These are phyloP conservation scores for Stachybotrys chartarum DNA, from an alignment of 2,329 filamentous ascomycete genomes.

Conservation along the genomic window DNA sequence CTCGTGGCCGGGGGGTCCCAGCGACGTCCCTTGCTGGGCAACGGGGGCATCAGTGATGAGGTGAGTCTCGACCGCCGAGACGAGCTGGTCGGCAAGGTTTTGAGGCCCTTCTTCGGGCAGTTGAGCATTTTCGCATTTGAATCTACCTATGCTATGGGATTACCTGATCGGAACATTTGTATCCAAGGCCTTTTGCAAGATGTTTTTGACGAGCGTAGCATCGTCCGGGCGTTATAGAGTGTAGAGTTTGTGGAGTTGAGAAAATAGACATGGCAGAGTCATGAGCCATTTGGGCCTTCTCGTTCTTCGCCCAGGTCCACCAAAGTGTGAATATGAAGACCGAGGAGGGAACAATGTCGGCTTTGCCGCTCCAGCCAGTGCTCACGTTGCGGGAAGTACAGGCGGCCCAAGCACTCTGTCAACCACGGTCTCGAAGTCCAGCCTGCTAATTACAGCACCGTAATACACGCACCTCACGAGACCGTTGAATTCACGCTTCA, in stretches of 20 bases:
- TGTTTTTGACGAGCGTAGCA: constrained; percentile 70
- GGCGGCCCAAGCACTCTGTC: constrained; percentile 26
- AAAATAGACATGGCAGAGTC: not conserved
- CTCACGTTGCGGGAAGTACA: no score
- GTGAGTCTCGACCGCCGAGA: constrained; percentile 53
- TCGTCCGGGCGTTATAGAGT: constrained; percentile 49
- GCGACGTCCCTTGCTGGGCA: constrained; percentile 43
- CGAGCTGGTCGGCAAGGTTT: constrained; percentile 66
- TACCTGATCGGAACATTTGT: constrained; percentile 59
- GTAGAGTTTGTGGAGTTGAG: not conserved
- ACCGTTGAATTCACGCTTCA: constrained; percentile 33
- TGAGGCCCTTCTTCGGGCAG: constrained; percentile 84
- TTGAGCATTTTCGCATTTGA: constrained; percentile 93
- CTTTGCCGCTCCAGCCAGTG: no score
- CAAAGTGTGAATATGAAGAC: no score
- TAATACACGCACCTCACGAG: constrained; percentile 39
- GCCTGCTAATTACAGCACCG: constrained; percentile 39
- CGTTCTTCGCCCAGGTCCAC: not conserved
- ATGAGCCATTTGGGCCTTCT: not conserved
- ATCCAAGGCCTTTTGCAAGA: constrained; percentile 60
- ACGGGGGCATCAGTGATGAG: constrained; percentile 47
- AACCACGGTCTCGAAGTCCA: constrained; percentile 39
- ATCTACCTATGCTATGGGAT: constrained; percentile 78
- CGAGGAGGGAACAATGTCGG: no score
- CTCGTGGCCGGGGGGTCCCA: constrained; percentile 25